Evolutionary conservation across 768 basidiomycete genomes (phyloP).

Genomic region (Daedaleopsis sinensis): DNA sequence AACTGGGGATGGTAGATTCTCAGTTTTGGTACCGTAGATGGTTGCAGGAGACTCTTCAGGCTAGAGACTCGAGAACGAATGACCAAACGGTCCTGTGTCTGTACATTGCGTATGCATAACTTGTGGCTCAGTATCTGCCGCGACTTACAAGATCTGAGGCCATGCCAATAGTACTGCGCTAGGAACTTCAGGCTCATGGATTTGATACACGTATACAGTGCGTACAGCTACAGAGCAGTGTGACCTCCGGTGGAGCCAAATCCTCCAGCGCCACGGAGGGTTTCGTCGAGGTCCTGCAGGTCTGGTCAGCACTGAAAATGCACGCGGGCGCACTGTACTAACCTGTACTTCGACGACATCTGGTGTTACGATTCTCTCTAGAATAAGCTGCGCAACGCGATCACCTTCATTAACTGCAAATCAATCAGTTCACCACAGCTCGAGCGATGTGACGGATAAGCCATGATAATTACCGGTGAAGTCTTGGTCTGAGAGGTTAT

Average conservation of each 20-base stretch:
- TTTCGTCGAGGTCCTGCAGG: slow-evolving; percentile 79
- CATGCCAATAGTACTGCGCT: no score
- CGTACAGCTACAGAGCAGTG: slow-evolving; percentile 37
- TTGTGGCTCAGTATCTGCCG: no score
- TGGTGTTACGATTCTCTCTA: slow-evolving; percentile 89
- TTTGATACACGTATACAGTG: no score
- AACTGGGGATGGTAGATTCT: no score
- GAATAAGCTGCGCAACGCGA: slow-evolving; percentile 92
- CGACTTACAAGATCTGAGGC: no score
- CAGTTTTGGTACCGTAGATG: no score
- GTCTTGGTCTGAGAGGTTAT: slow-evolving; percentile 89
- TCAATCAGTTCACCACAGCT: slow-evolving; percentile 4
- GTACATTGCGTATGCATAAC: no score
- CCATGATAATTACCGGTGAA: slow-evolving; percentile 63
- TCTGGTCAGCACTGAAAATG: slow-evolving; percentile 1
- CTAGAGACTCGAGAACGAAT: no score
- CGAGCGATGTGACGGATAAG: slow-evolving; percentile 11
- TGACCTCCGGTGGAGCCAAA: slow-evolving; percentile 97
- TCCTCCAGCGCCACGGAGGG: slow-evolving; percentile 80
- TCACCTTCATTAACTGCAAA: slow-evolving; percentile 85
- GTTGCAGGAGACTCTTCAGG: no score
- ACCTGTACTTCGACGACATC: slow-evolving; percentile 86
- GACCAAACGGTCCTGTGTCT: no score
- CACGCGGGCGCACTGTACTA: slow-evolving; percentile 32
- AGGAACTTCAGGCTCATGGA: no score